Evolutionary conservation across 2,329 filamentous ascomycete species (phyloP), one percentile per base, ranked within the genome.

Genomic region (Tolypocladium ophioglossoides): DNA sequence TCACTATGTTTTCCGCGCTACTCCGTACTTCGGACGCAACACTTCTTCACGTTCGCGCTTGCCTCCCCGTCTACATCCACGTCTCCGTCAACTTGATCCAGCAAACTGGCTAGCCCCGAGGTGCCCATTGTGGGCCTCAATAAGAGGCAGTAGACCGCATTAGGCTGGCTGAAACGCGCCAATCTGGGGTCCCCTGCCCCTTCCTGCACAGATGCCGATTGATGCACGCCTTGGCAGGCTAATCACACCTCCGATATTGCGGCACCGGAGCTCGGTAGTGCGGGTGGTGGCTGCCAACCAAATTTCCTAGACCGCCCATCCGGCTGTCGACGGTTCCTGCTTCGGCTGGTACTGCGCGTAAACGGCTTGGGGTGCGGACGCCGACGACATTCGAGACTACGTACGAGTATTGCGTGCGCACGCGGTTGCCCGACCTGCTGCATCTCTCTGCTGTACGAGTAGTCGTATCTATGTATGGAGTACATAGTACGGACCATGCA

Each of bases 111-210:
- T 46, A 52, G 39, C 7, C 52, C 20, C 24, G 37, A 58, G 47
- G 44, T 2, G 27, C 16, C 27, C 4, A 4, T 32, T 27, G 16
- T 12, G 44, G 16, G 18, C 44, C 44, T 12, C 44, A 47, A 30
- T 16, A 18, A 34, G 44, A 35, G 32, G 49, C 49, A 37, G 52
- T 52, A 58, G 49, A 49, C 58, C 54, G 16, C n/a, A 56, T 54
- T 51, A 37, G 52, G 53, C 40, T 47, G 48, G 35, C 46, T 61
- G 59, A 61, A 61, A 61, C 59, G 53, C 58, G 56, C 59, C 59
- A 61, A 55, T 46, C 54, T 51, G 52, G 54, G 54, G 55, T 49
- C 52, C 44, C 58, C 57, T 48, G 51, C 49, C 53, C 50, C 22
- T 18, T 50, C 32, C 32, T 37, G 32, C 44, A 50, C 50, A 53